Evolutionary conservation across 2,329 filamentous ascomycete species (phyloP).

Genomic region (Lomentospora prolificans): DNA sequence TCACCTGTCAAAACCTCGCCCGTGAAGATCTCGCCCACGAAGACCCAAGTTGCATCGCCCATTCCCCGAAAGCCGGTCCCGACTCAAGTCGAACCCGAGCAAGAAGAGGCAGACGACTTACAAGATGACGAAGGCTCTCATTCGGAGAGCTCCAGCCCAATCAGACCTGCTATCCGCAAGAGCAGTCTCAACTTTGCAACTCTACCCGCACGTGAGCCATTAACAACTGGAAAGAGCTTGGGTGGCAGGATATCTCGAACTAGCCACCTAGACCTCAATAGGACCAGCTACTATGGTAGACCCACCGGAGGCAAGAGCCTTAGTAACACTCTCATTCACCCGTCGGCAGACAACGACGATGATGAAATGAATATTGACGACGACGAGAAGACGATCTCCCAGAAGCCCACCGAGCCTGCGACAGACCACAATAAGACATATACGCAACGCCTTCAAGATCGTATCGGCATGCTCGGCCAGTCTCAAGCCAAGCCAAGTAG

Average conservation of each 20-base stretch:
- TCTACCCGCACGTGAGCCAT: conserved; percentile 79
- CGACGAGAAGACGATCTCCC: conserved; percentile 21
- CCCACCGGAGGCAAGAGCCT: conserved; percentile 66
- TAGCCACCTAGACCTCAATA: conserved; percentile 66
- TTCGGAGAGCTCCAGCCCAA: conserved; percentile 64
- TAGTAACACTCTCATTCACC: conserved; percentile 29
- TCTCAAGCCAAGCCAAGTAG: conserved; percentile 38
- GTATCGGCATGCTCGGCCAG: conserved; percentile 67
- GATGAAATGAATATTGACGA: conserved; percentile 44
- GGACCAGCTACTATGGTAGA: conserved; percentile 64
- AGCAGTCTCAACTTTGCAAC: conserved; percentile 93
- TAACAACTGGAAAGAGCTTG: conserved; percentile 75
- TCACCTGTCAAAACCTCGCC: conserved; percentile 18
- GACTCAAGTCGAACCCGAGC: conserved; percentile 8
- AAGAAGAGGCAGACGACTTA: conserved; percentile 16
- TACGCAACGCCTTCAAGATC: conserved; percentile 87
- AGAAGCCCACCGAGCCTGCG: conserved; percentile 30
- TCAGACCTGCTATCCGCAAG: conserved; percentile 72
- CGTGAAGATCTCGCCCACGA: conserved; percentile 3
- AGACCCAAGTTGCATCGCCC: conserved; percentile 5
- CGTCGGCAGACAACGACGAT: conserved; percentile 28
- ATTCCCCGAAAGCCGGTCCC: conserved; percentile 10
- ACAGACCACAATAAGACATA: conserved; percentile 69
- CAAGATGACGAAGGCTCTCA: conserved; percentile 46
- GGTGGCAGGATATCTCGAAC: conserved; percentile 63